Evolutionary conservation across 2,329 filamentous ascomycete species (phyloP).

Genomic region (Hypoxylon sp.): DNA sequence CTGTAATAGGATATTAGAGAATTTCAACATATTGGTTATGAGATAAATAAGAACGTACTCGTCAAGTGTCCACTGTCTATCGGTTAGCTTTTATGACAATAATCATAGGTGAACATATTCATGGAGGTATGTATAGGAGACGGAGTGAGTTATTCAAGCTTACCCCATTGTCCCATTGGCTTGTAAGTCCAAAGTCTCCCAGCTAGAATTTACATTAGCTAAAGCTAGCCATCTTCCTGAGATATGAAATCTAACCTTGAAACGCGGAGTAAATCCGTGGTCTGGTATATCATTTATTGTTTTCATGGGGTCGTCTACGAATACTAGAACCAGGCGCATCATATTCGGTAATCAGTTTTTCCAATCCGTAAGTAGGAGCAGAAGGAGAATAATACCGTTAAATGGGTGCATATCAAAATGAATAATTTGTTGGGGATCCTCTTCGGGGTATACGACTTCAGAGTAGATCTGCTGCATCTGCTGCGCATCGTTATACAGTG

Average conservation of each 20-base stretch:
- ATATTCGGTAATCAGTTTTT: too few relatives aligned
- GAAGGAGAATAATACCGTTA: slow-evolving; percentile 15
- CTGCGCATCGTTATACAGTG: not conserved
- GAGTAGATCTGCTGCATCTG: slow-evolving; percentile 1
- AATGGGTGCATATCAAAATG: slow-evolving; percentile 29
- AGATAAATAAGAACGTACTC: slow-evolving; percentile 9
- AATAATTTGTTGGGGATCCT: slow-evolving; percentile 8
- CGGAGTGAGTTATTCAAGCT: too few relatives aligned
- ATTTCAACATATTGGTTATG: not conserved
- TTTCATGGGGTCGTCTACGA: slow-evolving; percentile 7
- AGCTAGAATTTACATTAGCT: slow-evolving; percentile 15
- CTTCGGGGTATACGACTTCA: slow-evolving; percentile 4
- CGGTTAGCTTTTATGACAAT: slow-evolving; percentile 4
- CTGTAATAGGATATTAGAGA: slow-evolving; percentile 9
- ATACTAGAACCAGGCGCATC: too few relatives aligned
- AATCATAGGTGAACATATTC: not conserved
- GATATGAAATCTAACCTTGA: slow-evolving; percentile 12
- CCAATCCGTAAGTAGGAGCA: slow-evolving; percentile 1
- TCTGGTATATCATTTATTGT: slow-evolving; percentile 2
- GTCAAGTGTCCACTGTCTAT: slow-evolving; percentile 16
- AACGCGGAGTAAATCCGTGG: slow-evolving; percentile 11
- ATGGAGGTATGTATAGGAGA: not conserved
- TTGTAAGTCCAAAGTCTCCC: slow-evolving; percentile 24
- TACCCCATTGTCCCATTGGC: slow-evolving; percentile 23
- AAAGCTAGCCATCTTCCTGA: not conserved